Evolutionary conservation across 2,329 filamentous ascomycete genomes (phyloP).

Genomic region (Aspergillus carbonarius): DNA sequence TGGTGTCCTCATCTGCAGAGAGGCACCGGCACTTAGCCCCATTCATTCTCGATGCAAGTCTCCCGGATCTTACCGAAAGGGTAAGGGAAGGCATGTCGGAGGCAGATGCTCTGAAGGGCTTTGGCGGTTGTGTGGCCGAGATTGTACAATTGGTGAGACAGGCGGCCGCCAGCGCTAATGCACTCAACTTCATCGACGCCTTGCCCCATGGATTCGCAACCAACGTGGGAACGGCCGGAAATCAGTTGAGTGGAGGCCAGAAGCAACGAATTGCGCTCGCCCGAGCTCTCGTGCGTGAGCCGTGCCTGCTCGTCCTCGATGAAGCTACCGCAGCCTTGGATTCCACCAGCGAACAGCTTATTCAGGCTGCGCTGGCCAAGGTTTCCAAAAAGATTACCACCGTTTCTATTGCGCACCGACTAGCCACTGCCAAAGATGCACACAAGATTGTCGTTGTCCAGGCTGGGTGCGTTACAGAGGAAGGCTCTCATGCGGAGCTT

Average conservation of each 20-base stretch:
- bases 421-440: slow-evolving; percentile 38
- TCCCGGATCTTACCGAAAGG: slow-evolving; percentile 26
- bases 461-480: slow-evolving; percentile 33
- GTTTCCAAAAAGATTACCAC: slow-evolving; percentile 32
- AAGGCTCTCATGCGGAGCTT: slow-evolving; percentile 35
- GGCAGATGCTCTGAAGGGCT: slow-evolving; percentile 22
- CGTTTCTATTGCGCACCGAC: slow-evolving; percentile 39
- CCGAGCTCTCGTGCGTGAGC: slow-evolving; percentile 78
- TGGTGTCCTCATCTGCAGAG: slow-evolving; percentile 39
- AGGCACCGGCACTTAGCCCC: slow-evolving; percentile 26
- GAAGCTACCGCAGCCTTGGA: slow-evolving; percentile 41
- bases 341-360: slow-evolving; percentile 36
- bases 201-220: slow-evolving; percentile 27
- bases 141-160: slow-evolving; percentile 29
- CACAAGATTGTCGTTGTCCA: slow-evolving; percentile 41
- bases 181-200: slow-evolving; percentile 27
- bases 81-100: slow-evolving; percentile 26
- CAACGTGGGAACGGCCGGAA: slow-evolving; percentile 37
- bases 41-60: slow-evolving; percentile 25
- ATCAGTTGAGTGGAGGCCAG: slow-evolving; percentile 63
- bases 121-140: slow-evolving; percentile 26
- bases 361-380: slow-evolving; percentile 33
- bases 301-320: slow-evolving; percentile 64
- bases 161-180: slow-evolving; percentile 30
- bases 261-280: slow-evolving; percentile 90